Conservation (phyloP, 192 early-diverging fungal species). For the Geranomyces michiganensis region DNA sequence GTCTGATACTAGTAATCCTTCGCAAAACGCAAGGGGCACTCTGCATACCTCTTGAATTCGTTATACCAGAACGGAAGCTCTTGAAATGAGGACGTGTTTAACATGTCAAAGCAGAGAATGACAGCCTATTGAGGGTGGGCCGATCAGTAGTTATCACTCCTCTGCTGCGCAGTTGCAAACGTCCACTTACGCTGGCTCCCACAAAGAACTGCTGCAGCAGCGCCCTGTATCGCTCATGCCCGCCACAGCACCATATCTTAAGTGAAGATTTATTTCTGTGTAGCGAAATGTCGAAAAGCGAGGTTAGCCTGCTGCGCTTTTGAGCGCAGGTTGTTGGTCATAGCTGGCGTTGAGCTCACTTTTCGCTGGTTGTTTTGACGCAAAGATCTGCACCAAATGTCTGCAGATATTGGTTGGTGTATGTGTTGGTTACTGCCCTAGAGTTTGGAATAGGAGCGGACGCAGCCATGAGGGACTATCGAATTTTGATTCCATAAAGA, state of each 20-base stretch:
- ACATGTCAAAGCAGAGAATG: slow-evolving; percentile 59
- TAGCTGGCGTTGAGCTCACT: slow-evolving; percentile 23
- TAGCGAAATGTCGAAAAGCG: background rate
- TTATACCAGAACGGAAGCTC: slow-evolving; percentile 63
- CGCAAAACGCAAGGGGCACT: no score
- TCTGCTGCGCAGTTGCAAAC: no score
- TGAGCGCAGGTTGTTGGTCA: no score
- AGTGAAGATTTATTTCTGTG: slow-evolving; percentile 49
- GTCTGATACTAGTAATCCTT: background rate
- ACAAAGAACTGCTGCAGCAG: slow-evolving; percentile 58
- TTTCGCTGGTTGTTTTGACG: slow-evolving; percentile 48
- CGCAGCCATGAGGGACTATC: background rate
- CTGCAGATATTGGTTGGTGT: slow-evolving; percentile 51
- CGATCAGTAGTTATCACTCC: background rate
- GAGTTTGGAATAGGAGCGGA: background rate
- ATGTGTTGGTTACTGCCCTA: slow-evolving; percentile 51
- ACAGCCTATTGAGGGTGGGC: slow-evolving; percentile 34
- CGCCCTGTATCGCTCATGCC: slow-evolving; percentile 58
- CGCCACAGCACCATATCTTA: slow-evolving; percentile 57
- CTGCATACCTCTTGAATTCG: slow-evolving; percentile 50
- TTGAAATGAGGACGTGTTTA: slow-evolving; percentile 48
- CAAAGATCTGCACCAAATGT: slow-evolving; percentile 60
- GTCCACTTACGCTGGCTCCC: slow-evolving; percentile 40
- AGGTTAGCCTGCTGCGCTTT: no score
- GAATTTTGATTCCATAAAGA: background rate